Conservation (phyloP, 192 early-diverging fungal genomes). For the Irineochytrium annulatum region DNA sequence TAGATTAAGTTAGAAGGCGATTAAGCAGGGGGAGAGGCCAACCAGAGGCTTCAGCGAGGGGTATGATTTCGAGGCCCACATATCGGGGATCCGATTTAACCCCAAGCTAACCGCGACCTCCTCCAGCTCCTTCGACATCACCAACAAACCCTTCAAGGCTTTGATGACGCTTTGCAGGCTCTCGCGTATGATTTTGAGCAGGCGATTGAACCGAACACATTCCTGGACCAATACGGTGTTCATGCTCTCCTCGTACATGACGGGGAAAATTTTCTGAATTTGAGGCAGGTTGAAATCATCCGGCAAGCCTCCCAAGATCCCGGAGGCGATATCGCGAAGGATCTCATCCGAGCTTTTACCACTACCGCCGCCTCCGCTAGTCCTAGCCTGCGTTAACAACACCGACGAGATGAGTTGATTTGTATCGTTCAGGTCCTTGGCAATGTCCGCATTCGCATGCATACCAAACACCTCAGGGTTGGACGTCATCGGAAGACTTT, state of each 20-base stretch:
- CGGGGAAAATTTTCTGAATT: slow-evolving; percentile 44
- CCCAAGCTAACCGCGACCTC: slow-evolving; percentile 47
- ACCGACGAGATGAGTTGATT: slow-evolving; percentile 49
- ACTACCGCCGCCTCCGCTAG: slow-evolving; percentile 18
- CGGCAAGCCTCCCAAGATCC: slow-evolving; percentile 41
- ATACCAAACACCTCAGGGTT: slow-evolving; percentile 59
- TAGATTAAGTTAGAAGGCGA: slow-evolving; percentile 11
- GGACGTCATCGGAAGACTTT: slow-evolving; percentile 50
- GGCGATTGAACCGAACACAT: slow-evolving; percentile 55
- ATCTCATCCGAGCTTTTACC: slow-evolving; percentile 52
- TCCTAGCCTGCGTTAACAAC: slow-evolving; percentile 46
- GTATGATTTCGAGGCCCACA: slow-evolving; percentile 60
- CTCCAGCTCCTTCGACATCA: slow-evolving; percentile 62
- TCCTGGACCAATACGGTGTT: slow-evolving; percentile 63
- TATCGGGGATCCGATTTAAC: slow-evolving; percentile 54
- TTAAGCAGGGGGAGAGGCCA: background rate
- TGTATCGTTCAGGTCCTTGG: slow-evolving; percentile 55
- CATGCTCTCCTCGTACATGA: slow-evolving; percentile 56
- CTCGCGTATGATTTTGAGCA: slow-evolving; percentile 47
- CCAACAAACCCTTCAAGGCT: slow-evolving; percentile 58
- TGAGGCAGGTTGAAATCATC: slow-evolving; percentile 38
- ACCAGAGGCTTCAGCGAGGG: slow-evolving; percentile 58
- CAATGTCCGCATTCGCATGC: slow-evolving; percentile 63
- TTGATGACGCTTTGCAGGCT: slow-evolving; percentile 55
- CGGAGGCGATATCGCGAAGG: slow-evolving; percentile 44